A percentile compares a stretch with the other conserved stretches of the same genome.
Evolutionary conservation across 257 asterid species (phyloP).

Genomic region (Jacaranda mimosifolia): DNA sequence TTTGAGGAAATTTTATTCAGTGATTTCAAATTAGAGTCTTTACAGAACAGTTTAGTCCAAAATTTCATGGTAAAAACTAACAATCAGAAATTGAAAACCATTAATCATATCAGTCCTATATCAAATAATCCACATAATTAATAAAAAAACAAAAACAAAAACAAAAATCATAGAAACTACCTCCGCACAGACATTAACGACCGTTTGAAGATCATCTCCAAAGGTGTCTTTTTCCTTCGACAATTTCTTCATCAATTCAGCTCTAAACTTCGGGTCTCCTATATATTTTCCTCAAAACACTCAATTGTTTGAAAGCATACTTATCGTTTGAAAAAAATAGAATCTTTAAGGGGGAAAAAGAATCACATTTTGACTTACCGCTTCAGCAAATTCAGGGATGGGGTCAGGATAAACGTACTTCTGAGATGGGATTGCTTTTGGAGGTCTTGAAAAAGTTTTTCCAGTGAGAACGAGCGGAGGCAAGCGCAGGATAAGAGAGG

Average conservation of each 20-base stretch:
- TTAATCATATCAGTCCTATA: neutral
- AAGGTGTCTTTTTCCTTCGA: slow-evolving; percentile 55
- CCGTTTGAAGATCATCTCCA: slow-evolving; percentile 61
- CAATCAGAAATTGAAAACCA: neutral
- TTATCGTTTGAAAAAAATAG: neutral
- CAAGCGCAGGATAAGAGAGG: slow-evolving; percentile 37
- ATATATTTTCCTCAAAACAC: neutral
- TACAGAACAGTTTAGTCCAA: neutral
- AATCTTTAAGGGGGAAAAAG: neutral
- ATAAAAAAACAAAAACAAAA: neutral
- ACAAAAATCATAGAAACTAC: slow-evolving; percentile 9
- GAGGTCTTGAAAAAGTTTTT: slow-evolving; percentile 22
- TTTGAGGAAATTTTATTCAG: neutral
- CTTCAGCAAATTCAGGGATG: slow-evolving; percentile 65
- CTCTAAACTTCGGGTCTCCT: slow-evolving; percentile 74
- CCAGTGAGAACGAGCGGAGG: neutral
- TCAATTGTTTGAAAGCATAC: neutral
- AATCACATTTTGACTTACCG: slow-evolving; percentile 42
- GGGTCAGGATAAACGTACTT: slow-evolving; percentile 69
- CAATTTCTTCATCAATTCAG: slow-evolving; percentile 57
- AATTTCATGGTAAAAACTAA: neutral
- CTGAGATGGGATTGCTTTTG: slow-evolving; percentile 48
- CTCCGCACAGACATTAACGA: slow-evolving; percentile 58
- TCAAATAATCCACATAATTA: slow-evolving; percentile 3
- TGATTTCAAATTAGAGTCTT: neutral